A percentile compares a stretch with the other conserved stretches of the same genome.
Evolutionary conservation across 345 rosid species (phyloP).

Genomic region (Corymbia maculata): DNA sequence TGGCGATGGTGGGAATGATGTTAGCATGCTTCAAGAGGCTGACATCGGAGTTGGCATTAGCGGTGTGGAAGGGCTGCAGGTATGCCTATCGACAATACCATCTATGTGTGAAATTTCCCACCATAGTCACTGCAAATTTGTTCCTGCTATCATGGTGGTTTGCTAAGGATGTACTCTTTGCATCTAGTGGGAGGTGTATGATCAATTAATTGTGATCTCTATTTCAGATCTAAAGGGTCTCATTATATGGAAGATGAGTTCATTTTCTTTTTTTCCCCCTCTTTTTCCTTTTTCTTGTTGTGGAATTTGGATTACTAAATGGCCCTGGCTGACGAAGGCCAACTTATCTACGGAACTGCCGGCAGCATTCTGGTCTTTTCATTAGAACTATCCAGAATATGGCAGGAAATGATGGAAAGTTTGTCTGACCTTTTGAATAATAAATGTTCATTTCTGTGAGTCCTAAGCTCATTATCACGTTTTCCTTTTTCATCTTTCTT

Average conservation of each 20-base stretch:
- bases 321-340: background rate
- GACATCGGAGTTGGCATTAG: conserved; percentile 95
- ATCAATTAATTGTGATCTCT: background rate
- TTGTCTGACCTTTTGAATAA: background rate
- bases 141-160: background rate
- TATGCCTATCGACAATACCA: background rate
- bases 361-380: background rate
- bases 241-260: background rate
- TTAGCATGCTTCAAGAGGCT: conserved; percentile 95
- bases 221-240: background rate
- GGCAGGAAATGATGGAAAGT: background rate
- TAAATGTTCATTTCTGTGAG: background rate
- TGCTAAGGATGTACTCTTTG: background rate
- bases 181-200: background rate
- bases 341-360: background rate
- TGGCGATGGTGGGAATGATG: conserved; percentile 98
- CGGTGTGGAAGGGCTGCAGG: conserved; percentile 98
- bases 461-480: rapidly evolving
- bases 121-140: background rate
- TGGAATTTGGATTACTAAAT: background rate
- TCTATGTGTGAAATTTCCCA: background rate
- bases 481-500: background rate
- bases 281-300: rapidly evolving
- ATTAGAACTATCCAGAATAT: background rate
- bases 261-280: background rate